Evolutionary conservation across 192 early-diverging fungal genomes (phyloP).

Genomic region (Backusella tarrabulga): DNA sequence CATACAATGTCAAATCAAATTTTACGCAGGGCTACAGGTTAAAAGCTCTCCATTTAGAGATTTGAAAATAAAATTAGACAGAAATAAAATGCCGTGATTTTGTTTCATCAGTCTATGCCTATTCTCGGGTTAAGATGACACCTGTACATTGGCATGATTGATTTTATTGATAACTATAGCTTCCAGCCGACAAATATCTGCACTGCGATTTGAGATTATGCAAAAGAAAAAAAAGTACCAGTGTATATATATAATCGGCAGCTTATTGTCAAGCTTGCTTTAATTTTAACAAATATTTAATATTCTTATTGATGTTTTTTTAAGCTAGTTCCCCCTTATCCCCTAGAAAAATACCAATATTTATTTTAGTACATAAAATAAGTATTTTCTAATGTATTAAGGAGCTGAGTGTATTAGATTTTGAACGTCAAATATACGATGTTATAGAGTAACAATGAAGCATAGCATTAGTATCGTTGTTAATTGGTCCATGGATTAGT

Average conservation of each 20-base stretch:
- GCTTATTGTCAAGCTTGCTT: not conserved
- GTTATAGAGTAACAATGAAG: not conserved
- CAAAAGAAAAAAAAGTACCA: not conserved
- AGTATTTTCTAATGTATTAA: not conserved
- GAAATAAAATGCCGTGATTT: slow-evolving; percentile 1
- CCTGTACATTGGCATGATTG: not conserved
- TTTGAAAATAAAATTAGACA: not conserved
- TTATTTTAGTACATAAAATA: not conserved
- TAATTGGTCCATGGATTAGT: slow-evolving; percentile 6
- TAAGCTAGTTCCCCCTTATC: not conserved
- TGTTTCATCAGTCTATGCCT: not conserved
- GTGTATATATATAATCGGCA: not conserved
- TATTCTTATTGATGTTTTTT: not conserved
- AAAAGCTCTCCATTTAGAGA: not conserved
- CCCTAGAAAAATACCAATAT: not conserved
- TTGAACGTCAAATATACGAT: not conserved
- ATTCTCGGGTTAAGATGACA: slow-evolving; percentile 4
- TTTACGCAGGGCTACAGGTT: not conserved
- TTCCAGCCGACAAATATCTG: not conserved
- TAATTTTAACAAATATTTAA: not conserved
- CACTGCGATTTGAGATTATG: not conserved
- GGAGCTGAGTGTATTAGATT: not conserved
- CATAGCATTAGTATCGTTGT: not conserved
- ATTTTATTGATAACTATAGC: not conserved
- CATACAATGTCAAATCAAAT: not conserved